Conservation (phyloP, 106 monocot species). For the Cymbidium sinense region DNA sequence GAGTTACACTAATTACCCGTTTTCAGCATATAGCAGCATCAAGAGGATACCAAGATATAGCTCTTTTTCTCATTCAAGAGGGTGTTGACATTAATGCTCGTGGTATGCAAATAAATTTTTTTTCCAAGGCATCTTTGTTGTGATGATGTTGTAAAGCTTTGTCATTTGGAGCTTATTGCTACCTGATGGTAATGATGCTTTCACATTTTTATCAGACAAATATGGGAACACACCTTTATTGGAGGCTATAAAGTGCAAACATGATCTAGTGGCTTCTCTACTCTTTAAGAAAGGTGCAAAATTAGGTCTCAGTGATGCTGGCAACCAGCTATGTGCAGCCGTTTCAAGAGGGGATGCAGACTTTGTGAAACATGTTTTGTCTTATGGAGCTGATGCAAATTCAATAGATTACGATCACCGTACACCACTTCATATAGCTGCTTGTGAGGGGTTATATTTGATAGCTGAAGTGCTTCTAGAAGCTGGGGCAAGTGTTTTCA, state of each 20-base stretch:
- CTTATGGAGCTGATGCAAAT: constrained; percentile 65
- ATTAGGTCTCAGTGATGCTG: constrained; percentile 50
- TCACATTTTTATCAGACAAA: constrained; percentile 42
- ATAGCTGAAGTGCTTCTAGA: constrained; percentile 70
- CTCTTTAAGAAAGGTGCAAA: constrained; percentile 52
- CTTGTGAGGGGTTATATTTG: constrained; percentile 70
- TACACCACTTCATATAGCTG: constrained; percentile 84
- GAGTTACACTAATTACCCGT: neutral
- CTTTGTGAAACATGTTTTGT: constrained; percentile 51
- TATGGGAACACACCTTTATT: constrained; percentile 79
- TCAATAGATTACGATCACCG: constrained; percentile 80
- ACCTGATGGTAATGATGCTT: neutral
- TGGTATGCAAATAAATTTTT: constrained; percentile 6
- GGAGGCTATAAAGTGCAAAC: constrained; percentile 69
- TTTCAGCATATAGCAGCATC: constrained; percentile 79
- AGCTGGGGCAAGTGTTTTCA: constrained; percentile 71
- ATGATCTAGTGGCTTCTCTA: constrained; percentile 61
- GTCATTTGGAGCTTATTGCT: neutral
- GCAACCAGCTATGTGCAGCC: constrained; percentile 57
- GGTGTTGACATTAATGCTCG: constrained; percentile 50
- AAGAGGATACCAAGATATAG: constrained; percentile 58
- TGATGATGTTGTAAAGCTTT: neutral
- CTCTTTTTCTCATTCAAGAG: constrained; percentile 61
- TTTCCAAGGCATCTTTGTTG: neutral
- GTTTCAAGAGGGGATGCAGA: constrained; percentile 60